A percentile compares a stretch with the other conserved stretches of the same genome.
Conservation (phyloP, 2,329 filamentous ascomycete genomes). For the Cladophialophora chaetospira region DNA sequence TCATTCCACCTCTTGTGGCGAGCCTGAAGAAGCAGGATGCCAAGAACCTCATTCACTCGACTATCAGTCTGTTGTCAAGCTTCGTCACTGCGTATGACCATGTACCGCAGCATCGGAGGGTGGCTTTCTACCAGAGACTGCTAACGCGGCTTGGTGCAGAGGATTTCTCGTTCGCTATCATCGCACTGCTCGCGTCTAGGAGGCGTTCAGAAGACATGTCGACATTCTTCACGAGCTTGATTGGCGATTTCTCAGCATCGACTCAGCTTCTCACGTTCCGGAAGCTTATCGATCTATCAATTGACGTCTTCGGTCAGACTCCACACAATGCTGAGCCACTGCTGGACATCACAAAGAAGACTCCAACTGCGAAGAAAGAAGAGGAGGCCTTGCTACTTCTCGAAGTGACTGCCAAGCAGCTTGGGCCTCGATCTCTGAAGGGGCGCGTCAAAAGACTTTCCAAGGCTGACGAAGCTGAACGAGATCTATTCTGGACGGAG, state of each 20-base stretch:
- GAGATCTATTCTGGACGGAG: slow-evolving; percentile 29
- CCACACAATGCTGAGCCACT: slow-evolving; percentile 72
- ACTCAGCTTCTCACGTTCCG: slow-evolving; percentile 75
- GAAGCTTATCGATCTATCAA: slow-evolving; percentile 73
- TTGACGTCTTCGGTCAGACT: slow-evolving; percentile 74
- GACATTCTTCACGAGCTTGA: slow-evolving; percentile 73
- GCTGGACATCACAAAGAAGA: slow-evolving; percentile 59
- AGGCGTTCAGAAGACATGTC: slow-evolving; percentile 77
- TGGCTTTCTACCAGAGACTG: slow-evolving; percentile 80
- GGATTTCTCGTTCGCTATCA: slow-evolving; percentile 84
- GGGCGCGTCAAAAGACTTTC: slow-evolving; percentile 13
- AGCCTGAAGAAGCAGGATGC: slow-evolving; percentile 78
- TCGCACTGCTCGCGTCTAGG: slow-evolving; percentile 87
- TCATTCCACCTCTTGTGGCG: slow-evolving; percentile 86
- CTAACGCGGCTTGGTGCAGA: slow-evolving; percentile 80
- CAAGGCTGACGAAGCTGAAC: slow-evolving; percentile 11
- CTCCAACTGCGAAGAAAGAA: slow-evolving; percentile 30
- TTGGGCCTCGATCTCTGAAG: slow-evolving; percentile 26
- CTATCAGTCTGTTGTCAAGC: slow-evolving; percentile 87
- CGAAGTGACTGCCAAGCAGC: slow-evolving; percentile 29
- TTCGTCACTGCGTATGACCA: slow-evolving; percentile 97
- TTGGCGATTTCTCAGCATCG: slow-evolving; percentile 70
- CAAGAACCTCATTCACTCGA: slow-evolving; percentile 68
- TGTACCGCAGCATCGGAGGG: slow-evolving; percentile 81
- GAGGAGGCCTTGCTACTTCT: slow-evolving; percentile 47